These are phyloP conservation scores for Entoloma clypeatum DNA, from an alignment of 1,284 basidiomycete genomes.

Conservation along the genomic window DNA sequence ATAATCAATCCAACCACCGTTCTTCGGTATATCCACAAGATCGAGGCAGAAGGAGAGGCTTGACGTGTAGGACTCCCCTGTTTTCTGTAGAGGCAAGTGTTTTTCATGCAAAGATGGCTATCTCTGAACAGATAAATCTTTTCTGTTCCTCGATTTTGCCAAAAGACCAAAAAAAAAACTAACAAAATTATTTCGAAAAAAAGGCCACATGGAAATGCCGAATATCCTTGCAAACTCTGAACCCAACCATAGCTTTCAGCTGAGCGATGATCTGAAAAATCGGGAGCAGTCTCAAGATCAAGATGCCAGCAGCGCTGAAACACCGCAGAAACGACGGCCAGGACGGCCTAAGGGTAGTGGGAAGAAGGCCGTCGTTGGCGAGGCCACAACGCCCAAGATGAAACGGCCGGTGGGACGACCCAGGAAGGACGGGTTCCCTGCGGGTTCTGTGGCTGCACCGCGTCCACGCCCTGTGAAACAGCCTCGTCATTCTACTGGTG, in stretches of 20 bases:
- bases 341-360: slow-evolving; percentile 46
- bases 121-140: too few relatives aligned
- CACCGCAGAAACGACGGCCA: slow-evolving; percentile 40
- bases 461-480: slow-evolving; percentile 18
- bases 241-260: slow-evolving; percentile 15
- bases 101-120: too few relatives aligned
- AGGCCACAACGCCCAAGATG: slow-evolving; percentile 28
- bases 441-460: slow-evolving; percentile 35
- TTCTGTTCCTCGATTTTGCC: too few relatives aligned
- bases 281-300: too few relatives aligned
- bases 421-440: slow-evolving; percentile 43
- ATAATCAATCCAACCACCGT: too few relatives aligned
- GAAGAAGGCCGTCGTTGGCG: slow-evolving; percentile 34
- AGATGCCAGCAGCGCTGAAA: slow-evolving; percentile 3
- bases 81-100: too few relatives aligned
- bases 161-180: slow-evolving; percentile 6
- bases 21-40: too few relatives aligned
- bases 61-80: too few relatives aligned
- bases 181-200: slow-evolving; percentile 10
- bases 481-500: not conserved
- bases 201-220: slow-evolving; percentile 15
- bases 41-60: too few relatives aligned
- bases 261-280: too few relatives aligned
- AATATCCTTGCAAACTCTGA: too few relatives aligned
- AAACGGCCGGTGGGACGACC: slow-evolving; percentile 45